Evolutionary conservation across 2,329 filamentous ascomycete genomes (phyloP), one percentile per base, ranked within the genome.

Genomic region (Penicillium sp.): DNA sequence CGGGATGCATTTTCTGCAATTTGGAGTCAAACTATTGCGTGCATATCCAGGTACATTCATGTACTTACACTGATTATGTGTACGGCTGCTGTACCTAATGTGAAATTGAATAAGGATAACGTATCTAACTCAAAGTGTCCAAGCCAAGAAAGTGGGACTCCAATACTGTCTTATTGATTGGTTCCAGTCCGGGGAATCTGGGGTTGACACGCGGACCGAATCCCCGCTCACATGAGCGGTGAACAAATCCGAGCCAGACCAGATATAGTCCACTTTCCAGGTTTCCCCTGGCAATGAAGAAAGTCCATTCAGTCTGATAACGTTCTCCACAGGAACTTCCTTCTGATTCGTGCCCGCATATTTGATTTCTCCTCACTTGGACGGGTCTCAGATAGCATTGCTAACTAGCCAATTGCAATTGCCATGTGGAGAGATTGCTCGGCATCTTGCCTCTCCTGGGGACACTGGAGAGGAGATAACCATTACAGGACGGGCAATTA

Each of bases 321-420:
- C 29, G 31, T 23, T 50, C 35, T 39, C 50, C 50, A 54, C 46
- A 39, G 23, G n/a, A 19, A 35, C 5, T 6, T 7, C 11, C 29
- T n/a, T 44, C 44, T 57, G 50, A 57, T 57, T 57, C 46, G 55
- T 57, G 55, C 55, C 55, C 55, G 55, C 55, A 57, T 50, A 29
- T 19, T 44, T 31, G 26, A 37, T 45, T 37, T 43, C 45, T 57
- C 50, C 50, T 48, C 50, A 54, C 26, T 31, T 35, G 31, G 9
- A 13, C 14, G 11, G 37, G 27, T 51, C 31, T 25, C 14, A 50
- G 44, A 39, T 48, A 53, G 33, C 42, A 21, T 23, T 16, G 35
- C 29, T 35, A 31, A 19, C 10, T 6, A 57, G 21, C n/a, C 45
- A 45, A 21, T 23, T 11, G n/a, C 14, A 14, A 10, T 31, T 11